phyloP scores from a whole-genome alignment of 371 early-diverging fungal species.

The Syncephalastrum sp. region DNA sequence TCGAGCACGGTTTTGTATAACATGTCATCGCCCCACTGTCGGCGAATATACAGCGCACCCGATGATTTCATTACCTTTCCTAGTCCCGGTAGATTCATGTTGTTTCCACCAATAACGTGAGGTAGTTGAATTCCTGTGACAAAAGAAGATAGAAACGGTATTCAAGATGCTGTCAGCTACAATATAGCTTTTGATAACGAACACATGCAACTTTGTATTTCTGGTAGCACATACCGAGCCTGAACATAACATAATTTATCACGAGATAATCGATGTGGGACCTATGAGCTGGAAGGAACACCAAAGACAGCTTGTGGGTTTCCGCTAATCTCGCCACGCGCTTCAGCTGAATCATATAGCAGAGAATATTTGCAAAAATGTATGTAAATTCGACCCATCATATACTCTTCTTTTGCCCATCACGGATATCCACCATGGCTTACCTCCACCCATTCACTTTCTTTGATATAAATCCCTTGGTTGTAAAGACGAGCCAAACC shows the following conservation, averaged over 20 bases:
- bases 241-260: slow-evolving; percentile 77
- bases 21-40: slow-evolving; percentile 79
- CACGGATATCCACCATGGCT: slow-evolving; percentile 2
- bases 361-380: neutral
- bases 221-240: slow-evolving; percentile 48
- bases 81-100: slow-evolving; percentile 78
- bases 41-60: slow-evolving; percentile 82
- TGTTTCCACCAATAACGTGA: slow-evolving; percentile 88
- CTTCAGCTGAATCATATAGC: slow-evolving; percentile 43
- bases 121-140: slow-evolving; percentile 68
- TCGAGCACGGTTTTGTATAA: slow-evolving; percentile 70
- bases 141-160: neutral
- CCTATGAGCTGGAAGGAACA: slow-evolving; percentile 83
- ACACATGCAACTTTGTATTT: too few species aligned
- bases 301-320: slow-evolving; percentile 65
- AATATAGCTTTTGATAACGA: neutral
- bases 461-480: slow-evolving; percentile 81
- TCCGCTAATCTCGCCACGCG: slow-evolving; percentile 58
- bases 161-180: neutral
- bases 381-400: too few species aligned
- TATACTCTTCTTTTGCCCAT: neutral
- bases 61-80: slow-evolving; percentile 64
- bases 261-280: slow-evolving; percentile 87
- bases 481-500: slow-evolving; percentile 75
- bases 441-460: slow-evolving; percentile 73